Percentiles rank a stretch among this genome's conserved stretches.
Evolutionary conservation across 495 filamentous ascomycete genomes (phyloP).

Genomic region (Lasiosphaeriaceae sp.): DNA sequence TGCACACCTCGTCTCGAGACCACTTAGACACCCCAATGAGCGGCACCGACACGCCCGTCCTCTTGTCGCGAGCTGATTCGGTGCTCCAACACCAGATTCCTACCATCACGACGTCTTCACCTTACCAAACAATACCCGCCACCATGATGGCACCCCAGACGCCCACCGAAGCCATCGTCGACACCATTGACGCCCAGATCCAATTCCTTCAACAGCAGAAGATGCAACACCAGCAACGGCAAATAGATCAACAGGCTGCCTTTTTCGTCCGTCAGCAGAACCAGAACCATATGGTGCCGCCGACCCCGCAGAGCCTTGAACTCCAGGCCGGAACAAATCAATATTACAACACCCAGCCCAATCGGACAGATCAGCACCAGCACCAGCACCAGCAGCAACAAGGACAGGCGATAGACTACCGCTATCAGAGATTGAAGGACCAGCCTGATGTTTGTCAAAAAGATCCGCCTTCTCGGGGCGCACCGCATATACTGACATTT

Average conservation of each 20-base stretch:
- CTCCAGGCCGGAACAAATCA: slow-evolving; percentile 64
- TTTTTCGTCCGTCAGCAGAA: slow-evolving; percentile 53
- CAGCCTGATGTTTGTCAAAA: slow-evolving; percentile 70
- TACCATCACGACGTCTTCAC: slow-evolving; percentile 39
- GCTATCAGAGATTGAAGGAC: slow-evolving; percentile 64
- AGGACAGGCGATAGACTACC: slow-evolving; percentile 64
- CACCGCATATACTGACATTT: slow-evolving; percentile 26
- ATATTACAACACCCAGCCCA: slow-evolving; percentile 41
- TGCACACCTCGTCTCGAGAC: slow-evolving; percentile 37
- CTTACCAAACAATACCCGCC: slow-evolving; percentile 37
- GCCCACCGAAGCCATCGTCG: slow-evolving; percentile 42
- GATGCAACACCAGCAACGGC: slow-evolving; percentile 48
- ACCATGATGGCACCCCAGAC: slow-evolving; percentile 41
- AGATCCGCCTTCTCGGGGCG: slow-evolving; percentile 6
- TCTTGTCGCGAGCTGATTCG: slow-evolving; percentile 35
- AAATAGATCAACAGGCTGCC: slow-evolving; percentile 52
- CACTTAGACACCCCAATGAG: slow-evolving; percentile 49
- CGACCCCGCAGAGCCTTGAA: slow-evolving; percentile 90
- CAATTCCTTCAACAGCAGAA: slow-evolving; percentile 61
- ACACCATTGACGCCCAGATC: slow-evolving; percentile 56
- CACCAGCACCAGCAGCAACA: slow-evolving; percentile 55
- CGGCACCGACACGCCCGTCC: slow-evolving; percentile 37
- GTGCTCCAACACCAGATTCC: slow-evolving; percentile 44
- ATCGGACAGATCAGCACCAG: slow-evolving; percentile 50
- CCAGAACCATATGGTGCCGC: slow-evolving; percentile 67